These are phyloP conservation scores for Debaryomyces sp. DNA, from an alignment of 1,139 yeast genomes.

Conservation along the genomic window DNA sequence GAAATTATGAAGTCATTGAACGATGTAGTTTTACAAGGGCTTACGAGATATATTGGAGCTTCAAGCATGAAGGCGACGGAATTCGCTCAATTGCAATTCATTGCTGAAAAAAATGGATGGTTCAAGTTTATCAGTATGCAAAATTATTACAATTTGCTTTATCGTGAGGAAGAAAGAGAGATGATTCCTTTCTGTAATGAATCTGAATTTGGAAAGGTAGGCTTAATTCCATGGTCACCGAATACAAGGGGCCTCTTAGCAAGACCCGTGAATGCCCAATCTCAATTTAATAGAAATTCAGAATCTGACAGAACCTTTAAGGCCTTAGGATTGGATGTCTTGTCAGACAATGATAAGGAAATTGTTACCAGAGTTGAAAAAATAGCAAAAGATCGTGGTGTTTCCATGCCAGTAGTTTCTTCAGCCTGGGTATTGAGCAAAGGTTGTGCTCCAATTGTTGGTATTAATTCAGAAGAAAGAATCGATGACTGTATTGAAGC, in stretches of 20 bases:
- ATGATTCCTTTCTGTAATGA: conserved; percentile 56
- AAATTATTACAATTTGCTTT: conserved; percentile 54
- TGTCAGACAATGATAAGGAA: conserved; percentile 26
- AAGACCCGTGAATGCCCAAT: conserved; percentile 30
- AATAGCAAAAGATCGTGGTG: conserved; percentile 44
- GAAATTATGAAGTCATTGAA: conserved; percentile 60
- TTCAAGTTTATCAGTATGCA: conserved; percentile 63
- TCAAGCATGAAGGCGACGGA: conserved; percentile 53
- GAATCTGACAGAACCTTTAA: conserved; percentile 3
- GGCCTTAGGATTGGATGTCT: conserved; percentile 12
- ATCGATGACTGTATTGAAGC: conserved; percentile 57
- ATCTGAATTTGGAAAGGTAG: conserved; percentile 40
- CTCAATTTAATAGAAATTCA: conserved; percentile 8
- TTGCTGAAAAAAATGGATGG: conserved; percentile 56
- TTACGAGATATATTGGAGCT: conserved; percentile 60
- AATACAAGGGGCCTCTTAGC: conserved; percentile 50
- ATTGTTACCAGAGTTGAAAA: conserved; percentile 56
- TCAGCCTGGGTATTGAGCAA: conserved; percentile 57
- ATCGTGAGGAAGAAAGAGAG: conserved; percentile 64
- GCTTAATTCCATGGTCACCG: conserved; percentile 56
- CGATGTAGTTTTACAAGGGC: conserved; percentile 51
- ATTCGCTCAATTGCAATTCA: conserved; percentile 51
- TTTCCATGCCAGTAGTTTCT: conserved; percentile 56
- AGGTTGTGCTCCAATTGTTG: conserved; percentile 58
- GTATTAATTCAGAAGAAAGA: conserved; percentile 50